Base-by-base conservation (phyloP, 148 eudicot species). In the Beta vulgaris region DNA sequence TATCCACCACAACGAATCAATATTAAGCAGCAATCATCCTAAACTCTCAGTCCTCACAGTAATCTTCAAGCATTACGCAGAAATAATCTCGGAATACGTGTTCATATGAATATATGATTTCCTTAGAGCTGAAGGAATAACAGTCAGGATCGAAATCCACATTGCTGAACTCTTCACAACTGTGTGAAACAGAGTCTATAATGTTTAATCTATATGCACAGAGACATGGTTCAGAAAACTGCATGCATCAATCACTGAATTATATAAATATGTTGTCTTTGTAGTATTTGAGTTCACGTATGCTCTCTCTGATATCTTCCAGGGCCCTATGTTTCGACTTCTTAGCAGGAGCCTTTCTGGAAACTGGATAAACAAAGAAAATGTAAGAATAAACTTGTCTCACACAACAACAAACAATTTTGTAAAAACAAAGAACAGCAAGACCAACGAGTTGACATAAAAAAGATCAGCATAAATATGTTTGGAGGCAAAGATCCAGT, bases 251-350 rank as follows among this genome's bases (percentile, higher is more conserved):
- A 28, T 43, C 60, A 48, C 29, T 88, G 31, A 83, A 68, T 48
- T 78, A 18, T 57, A 64, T 93, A 79, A 93, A 93, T 46, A 93
- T 88, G 76, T 73, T 77, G 61, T 85, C 94, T 76, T 87, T 91
- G 85, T 71, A 95, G 88, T 74, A 95, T 58, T 88, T 89, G 60
- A 95, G 96, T 82, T 95, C 97, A 34, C 73, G 84, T 75, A 95
- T 95, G 83, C 98, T 95, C 83, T 90, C 97, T 80, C 82, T 90
- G 73, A 95, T 92, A 76, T 95, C 98, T 75, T 92, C 92, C 93
- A 90, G 68, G 23, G 98, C 97, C 68, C 98, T 88, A 82, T 91
- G 97, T 26, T 84, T 90, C 69, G 90, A 82, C 69, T 79, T 83
- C 91, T 92, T 95, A 39, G 68, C n/a, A 13, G 98, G 98, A 42